phyloP scores from a whole-genome alignment of 2,329 filamentous ascomycete genomes.

The Diaporthe batatas region DNA sequence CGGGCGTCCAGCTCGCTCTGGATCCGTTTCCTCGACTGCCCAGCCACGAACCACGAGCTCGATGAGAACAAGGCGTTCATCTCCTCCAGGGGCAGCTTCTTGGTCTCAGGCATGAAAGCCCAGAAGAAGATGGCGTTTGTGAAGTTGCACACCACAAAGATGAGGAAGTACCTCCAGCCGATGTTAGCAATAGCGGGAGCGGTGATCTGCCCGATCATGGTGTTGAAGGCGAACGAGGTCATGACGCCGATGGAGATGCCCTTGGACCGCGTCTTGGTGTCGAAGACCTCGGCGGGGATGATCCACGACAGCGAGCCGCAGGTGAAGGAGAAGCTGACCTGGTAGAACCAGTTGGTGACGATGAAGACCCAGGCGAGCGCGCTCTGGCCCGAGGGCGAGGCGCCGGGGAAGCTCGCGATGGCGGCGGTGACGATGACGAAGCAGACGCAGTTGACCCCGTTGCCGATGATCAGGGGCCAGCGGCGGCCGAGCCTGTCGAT shows the following conservation, averaged over 20 bases:
- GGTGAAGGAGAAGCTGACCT: slow-evolving; percentile 27
- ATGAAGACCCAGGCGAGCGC: slow-evolving; percentile 28
- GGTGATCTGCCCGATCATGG: slow-evolving; percentile 40
- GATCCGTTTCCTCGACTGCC: background rate
- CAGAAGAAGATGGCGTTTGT: slow-evolving; percentile 42
- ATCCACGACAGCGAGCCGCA: slow-evolving; percentile 27
- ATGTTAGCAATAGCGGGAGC: slow-evolving; percentile 40
- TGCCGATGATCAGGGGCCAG: slow-evolving; percentile 21
- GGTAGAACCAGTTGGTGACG: slow-evolving; percentile 25
- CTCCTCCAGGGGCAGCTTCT: slow-evolving; percentile 42
- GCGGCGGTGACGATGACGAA: slow-evolving; percentile 31
- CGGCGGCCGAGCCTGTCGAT: slow-evolving; percentile 34
- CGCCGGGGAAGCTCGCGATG: slow-evolving; percentile 23
- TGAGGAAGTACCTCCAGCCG: slow-evolving; percentile 43
- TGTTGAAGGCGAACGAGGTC: slow-evolving; percentile 39
- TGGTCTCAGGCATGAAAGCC: slow-evolving; percentile 43
- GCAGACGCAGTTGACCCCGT: slow-evolving; percentile 10
- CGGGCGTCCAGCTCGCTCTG: slow-evolving; percentile 12
- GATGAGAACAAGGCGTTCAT: slow-evolving; percentile 35
- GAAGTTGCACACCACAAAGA: slow-evolving; percentile 42
- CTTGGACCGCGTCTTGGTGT: slow-evolving; percentile 20
- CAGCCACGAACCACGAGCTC: slow-evolving; percentile 12
- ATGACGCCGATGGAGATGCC: slow-evolving; percentile 30
- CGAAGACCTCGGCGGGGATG: slow-evolving; percentile 35
- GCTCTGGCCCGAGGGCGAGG: slow-evolving; percentile 3